Evolutionary conservation across 176 grass and related monocot species (phyloP).

Genomic region (Tillandsia leiboldiana): DNA sequence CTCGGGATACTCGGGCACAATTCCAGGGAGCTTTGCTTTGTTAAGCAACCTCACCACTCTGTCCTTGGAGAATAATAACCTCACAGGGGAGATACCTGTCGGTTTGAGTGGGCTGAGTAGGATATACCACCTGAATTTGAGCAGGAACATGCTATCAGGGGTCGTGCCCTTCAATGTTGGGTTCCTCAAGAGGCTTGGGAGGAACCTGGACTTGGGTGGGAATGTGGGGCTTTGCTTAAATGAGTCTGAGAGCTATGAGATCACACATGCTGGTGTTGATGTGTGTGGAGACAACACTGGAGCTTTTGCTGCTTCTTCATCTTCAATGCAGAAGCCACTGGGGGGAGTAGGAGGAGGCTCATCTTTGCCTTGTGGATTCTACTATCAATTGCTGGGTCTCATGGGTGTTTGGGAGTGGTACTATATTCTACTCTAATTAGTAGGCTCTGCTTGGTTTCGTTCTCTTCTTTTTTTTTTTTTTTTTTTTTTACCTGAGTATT

Average conservation of each 20-base stretch:
- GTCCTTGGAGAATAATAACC: slow-evolving; percentile 67
- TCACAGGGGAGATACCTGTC: slow-evolving; percentile 63
- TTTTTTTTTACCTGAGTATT: too few relatives aligned
- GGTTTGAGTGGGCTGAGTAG: slow-evolving; percentile 48
- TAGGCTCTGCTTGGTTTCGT: background rate
- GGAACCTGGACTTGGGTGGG: slow-evolving; percentile 79
- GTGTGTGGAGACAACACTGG: slow-evolving; percentile 23
- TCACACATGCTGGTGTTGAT: slow-evolving; percentile 32
- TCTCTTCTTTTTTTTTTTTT: background rate
- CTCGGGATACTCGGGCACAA: slow-evolving; percentile 68
- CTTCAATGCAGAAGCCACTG: slow-evolving; percentile 5
- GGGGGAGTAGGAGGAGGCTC: background rate
- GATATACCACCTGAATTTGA: slow-evolving; percentile 95
- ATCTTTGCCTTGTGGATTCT: slow-evolving; percentile 4
- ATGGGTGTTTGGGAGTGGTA: slow-evolving; percentile 21
- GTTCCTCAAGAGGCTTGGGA: slow-evolving; percentile 61
- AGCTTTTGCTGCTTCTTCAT: slow-evolving; percentile 3
- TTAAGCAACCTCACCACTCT: slow-evolving; percentile 66
- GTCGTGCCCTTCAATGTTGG: slow-evolving; percentile 66
- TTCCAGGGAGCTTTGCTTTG: slow-evolving; percentile 50
- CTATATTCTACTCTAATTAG: slow-evolving; percentile 19
- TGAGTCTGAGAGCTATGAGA: slow-evolving; percentile 29
- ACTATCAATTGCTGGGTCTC: slow-evolving; percentile 10
- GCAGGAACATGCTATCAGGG: slow-evolving; percentile 79
- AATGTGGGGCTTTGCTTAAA: slow-evolving; percentile 73